Base-by-base conservation (phyloP, 1,284 basidiomycete species). In the Leccinum subrobustum region DNA sequence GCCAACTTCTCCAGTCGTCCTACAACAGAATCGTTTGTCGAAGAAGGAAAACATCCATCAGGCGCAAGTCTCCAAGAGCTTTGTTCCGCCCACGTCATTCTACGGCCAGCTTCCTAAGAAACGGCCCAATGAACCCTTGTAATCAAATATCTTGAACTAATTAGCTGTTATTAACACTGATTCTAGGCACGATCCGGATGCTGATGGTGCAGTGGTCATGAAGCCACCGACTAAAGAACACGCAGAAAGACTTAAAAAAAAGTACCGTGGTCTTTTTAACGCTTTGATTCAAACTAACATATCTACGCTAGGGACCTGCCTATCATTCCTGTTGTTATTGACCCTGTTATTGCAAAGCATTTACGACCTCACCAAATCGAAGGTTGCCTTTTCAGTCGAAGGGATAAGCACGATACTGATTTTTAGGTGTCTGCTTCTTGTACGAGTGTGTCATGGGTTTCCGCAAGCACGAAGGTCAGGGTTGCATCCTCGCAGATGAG, bases 401-500 rank as follows among this genome's bases (percentile, higher is more conserved):
- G 18, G 3, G 54, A 11, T 47, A 20, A 53, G 5, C 20, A 55
- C 52, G 39, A 52, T 57, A 37, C 53, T 60, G 31, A 58, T 63
- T 47, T 58, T 37, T 60, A 90, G 89, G 91, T 48, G 82, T 92
- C 42, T 83, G 88, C 72, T 99, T 99, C 74, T 81, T 99, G 80
- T 99, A 99, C 73, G 93, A 96, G 73, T 93, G 91, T 66, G 92
- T 96, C 20, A 98, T 98, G 93, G 96, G 96, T 7, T 81, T 98
- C 73, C 84, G 92, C 33, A 91, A 89, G 67, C 89, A 93, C 62
- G 92, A 95, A 73, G 89, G 90, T 6, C 84, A 93, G 66, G 97
- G 97, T 1, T 96, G 93, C 68, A 98, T 99, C 64, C 82, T 99
- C 29, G 97, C 96, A 1, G 97, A 99, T 75, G 96, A 99, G 70